Evolutionary conservation across 2,329 filamentous ascomycete species (phyloP).

Genomic region (Trichocomaceae sp.): DNA sequence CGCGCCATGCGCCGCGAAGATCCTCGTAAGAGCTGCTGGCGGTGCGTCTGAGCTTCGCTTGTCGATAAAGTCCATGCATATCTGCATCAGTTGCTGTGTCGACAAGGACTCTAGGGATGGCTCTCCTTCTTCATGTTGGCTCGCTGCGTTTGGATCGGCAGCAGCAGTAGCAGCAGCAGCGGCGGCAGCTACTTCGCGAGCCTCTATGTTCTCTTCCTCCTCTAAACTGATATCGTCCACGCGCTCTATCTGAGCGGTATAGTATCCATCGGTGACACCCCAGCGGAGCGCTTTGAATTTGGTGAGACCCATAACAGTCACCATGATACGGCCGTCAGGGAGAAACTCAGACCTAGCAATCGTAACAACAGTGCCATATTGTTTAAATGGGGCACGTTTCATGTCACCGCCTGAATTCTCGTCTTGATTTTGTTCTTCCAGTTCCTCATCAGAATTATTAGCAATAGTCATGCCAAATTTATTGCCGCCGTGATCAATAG

Average conservation of each 20-base stretch:
- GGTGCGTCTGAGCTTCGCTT: constrained; percentile 63
- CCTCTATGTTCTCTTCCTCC: constrained; percentile 72
- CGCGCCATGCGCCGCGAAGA: constrained; percentile 68
- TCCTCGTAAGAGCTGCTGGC: constrained; percentile 66
- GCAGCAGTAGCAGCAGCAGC: neutral
- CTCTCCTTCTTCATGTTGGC: neutral
- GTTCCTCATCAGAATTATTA: constrained; percentile 51
- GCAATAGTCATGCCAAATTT: constrained; percentile 83
- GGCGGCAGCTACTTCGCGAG: constrained; percentile 52
- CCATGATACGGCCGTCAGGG: constrained; percentile 71
- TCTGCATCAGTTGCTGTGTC: constrained; percentile 62
- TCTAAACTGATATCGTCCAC: constrained; percentile 75
- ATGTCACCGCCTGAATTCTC: constrained; percentile 45
- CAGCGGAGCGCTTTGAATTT: constrained; percentile 63
- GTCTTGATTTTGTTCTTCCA: neutral
- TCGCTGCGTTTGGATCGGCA: neutral
- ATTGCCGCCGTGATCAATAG: constrained; percentile 59
- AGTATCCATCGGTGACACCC: constrained; percentile 67
- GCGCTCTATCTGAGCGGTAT: constrained; percentile 66
- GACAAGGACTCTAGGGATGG: constrained; percentile 48
- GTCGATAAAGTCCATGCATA: constrained; percentile 60
- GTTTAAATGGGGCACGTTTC: constrained; percentile 54
- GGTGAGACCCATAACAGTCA: constrained; percentile 70
- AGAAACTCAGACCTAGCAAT: constrained; percentile 69
- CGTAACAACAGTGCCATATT: constrained; percentile 70